Evolutionary conservation across 2,329 filamentous ascomycete species (phyloP).

Genomic region (Curvularia sp.): DNA sequence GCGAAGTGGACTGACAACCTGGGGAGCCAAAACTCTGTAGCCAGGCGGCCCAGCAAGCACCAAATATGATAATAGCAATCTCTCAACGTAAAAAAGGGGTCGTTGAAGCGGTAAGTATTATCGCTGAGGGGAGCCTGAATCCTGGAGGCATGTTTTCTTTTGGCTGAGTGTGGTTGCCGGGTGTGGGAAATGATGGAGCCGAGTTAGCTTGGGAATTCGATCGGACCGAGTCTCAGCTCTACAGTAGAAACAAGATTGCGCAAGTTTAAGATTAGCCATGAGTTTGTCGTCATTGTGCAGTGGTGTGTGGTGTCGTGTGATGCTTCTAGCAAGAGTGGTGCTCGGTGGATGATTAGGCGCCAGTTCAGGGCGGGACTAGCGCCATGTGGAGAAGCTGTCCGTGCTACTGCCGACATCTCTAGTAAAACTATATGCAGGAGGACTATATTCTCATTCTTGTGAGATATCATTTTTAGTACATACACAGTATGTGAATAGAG

Average conservation of each 20-base stretch:
- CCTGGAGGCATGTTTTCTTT: not conserved
- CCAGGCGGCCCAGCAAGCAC: not conserved
- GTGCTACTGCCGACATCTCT: not conserved
- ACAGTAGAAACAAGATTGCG: not conserved
- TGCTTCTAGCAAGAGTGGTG: not conserved
- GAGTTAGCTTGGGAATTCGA: not conserved
- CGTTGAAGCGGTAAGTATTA: not conserved
- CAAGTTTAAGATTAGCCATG: not conserved
- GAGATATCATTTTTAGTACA: too few relatives aligned
- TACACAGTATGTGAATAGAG: too few relatives aligned
- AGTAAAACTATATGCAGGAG: too few relatives aligned
- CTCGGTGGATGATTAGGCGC: not conserved
- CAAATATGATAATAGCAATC: not conserved
- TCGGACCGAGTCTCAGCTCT: not conserved
- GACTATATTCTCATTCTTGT: too few relatives aligned
- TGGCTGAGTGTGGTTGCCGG: not conserved
- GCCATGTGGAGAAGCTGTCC: not conserved
- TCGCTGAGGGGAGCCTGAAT: not conserved
- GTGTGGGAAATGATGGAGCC: not conserved
- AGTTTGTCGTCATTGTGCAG: conserved; percentile 3
- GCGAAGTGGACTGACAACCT: conserved; percentile 11
- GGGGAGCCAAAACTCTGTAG: conserved; percentile 4
- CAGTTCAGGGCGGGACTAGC: not conserved
- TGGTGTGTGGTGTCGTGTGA: conserved; percentile 5
- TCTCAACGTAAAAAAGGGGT: not conserved